Evolutionary conservation across 2,329 filamentous ascomycete species (phyloP), one percentile per base, ranked within the genome.

Genomic region (Chrysoporthe austroafricana): DNA sequence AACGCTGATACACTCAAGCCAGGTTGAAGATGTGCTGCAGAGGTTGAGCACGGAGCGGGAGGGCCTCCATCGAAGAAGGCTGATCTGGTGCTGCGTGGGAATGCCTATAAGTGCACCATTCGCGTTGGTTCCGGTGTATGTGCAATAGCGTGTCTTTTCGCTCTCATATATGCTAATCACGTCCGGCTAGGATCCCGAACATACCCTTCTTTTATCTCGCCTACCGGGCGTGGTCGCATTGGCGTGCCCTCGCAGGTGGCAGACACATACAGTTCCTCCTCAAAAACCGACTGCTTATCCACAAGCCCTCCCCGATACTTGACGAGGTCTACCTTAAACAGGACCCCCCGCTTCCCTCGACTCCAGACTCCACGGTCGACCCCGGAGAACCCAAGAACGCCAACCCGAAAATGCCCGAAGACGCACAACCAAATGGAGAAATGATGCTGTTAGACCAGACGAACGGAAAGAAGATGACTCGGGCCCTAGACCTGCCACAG

Each of bases 201-300:
- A 83, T 99, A 14, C 96, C 96, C 21, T 98, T 98, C 83, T 98
- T 98, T 83, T 99, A 98, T 78, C 86, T 98, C 52, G 88, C 88
- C 21, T 99, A 96, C 81, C 88, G 96, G 71, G 91, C 93, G 36
- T 98, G 92, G 91, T 96, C 92, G 26, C 93, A 97, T 79, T 97
- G 92, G 88, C 88, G 91, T 81, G 96, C 96, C 64, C 82, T 97
- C 64, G 87, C 88, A 48, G 96, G 96, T 65, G 94, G 93, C 26
- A 91, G 89, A 74, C 92, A 98, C 77, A 82, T 98, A 44, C 88
- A 95, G 72, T 96, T 93, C 78, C 86, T 99, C 14, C 79, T 95
- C 52, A 81, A 91, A 67, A 90, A 94, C 72, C 88, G 90, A 60
- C 85, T 96, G 39, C 82, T 97, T 50, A 84, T 83, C 2, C 82